Evolutionary conservation across 257 asterid genomes (phyloP).

Genomic region (Plantago major): DNA sequence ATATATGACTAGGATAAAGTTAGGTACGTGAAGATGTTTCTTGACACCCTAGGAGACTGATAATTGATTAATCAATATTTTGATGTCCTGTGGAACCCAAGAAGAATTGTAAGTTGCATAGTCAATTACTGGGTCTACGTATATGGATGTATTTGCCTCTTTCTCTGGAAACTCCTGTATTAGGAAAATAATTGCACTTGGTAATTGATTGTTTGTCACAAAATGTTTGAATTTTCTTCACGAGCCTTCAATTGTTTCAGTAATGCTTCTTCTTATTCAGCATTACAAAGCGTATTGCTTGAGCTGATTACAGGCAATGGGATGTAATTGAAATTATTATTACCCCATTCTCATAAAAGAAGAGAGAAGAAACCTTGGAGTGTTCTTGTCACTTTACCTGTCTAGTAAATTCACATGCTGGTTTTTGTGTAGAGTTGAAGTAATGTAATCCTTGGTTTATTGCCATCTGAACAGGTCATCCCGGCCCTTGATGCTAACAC

Average conservation of each 20-base stretch:
- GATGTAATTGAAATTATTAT: no score
- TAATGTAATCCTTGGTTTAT: slow-evolving; percentile 16
- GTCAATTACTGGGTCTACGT: slow-evolving; percentile 1
- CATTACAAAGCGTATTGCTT: no score
- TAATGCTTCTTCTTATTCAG: no score
- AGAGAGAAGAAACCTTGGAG: no score
- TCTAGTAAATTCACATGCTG: background rate
- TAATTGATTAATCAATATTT: slow-evolving; percentile 7
- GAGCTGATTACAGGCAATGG: no score
- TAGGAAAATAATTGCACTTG: slow-evolving; percentile 3
- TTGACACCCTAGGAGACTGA: no score
- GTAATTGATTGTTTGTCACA: no score
- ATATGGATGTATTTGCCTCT: slow-evolving; percentile 2
- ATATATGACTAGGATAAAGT: no score
- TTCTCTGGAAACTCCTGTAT: slow-evolving; percentile 7
- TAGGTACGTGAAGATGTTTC: no score
- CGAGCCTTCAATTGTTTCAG: no score
- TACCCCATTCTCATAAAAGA: no score
- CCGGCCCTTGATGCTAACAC: slow-evolving; percentile 91
- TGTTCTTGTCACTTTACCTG: background rate
- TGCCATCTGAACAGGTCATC: slow-evolving; percentile 63
- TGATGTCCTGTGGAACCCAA: slow-evolving; percentile 8
- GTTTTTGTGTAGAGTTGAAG: slow-evolving; percentile 6
- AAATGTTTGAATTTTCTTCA: no score
- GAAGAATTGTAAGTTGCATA: background rate